phyloP scores from a whole-genome alignment of 148 eudicot species.

The Limonium bicolor region DNA sequence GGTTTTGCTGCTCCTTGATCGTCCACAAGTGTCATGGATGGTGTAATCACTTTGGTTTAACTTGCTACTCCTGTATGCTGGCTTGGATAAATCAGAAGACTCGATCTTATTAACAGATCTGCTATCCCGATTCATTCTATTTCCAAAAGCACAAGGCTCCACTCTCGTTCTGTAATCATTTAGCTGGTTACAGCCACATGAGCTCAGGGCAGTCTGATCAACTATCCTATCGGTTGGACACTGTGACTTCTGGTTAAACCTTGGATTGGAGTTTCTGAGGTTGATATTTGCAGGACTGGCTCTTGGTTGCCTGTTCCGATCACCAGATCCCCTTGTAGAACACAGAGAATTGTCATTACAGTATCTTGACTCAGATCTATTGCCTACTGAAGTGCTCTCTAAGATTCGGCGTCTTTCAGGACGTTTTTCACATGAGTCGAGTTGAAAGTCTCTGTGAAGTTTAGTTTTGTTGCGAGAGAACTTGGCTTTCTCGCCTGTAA shows the following conservation, averaged over 20 bases:
- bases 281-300: conserved; percentile 26
- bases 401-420: conserved; percentile 38
- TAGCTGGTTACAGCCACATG: conserved; percentile 59
- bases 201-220: conserved; percentile 29
- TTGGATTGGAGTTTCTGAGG: conserved; percentile 25
- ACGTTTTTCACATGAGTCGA: conserved; percentile 34
- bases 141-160: conserved; percentile 20
- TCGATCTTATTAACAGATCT: conserved; percentile 33
- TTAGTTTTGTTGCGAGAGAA: conserved; percentile 30
- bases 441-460: conserved; percentile 24
- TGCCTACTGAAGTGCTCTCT: conserved; percentile 26
- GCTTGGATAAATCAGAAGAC: conserved; percentile 35
- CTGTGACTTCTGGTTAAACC: conserved; percentile 39
- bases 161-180: conserved; percentile 38
- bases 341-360: conserved; percentile 39
- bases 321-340: conserved; percentile 27
- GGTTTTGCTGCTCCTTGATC: conserved; percentile 40
- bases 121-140: conserved; percentile 22
- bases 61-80: conserved; percentile 37
- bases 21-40: conserved; percentile 40
- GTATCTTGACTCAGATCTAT: conserved; percentile 38
- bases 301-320: conserved; percentile 37
- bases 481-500: conserved; percentile 25
- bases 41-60: conserved; percentile 28
- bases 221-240: conserved; percentile 21